Base-by-base conservation (phyloP, 371 early-diverging fungal genomes). In the Mortierella sp. region DNA sequence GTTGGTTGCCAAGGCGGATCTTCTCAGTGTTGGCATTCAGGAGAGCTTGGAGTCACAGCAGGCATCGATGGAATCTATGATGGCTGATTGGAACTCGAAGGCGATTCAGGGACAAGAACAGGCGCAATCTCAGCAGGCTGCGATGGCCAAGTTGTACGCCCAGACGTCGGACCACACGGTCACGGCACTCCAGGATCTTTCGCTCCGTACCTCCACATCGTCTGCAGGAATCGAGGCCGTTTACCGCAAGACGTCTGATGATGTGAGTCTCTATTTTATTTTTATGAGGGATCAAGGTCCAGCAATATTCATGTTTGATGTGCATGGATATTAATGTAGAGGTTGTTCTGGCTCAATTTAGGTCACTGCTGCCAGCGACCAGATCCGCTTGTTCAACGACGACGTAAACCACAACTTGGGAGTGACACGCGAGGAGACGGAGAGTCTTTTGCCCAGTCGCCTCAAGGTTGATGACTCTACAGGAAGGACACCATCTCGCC, bases 391-490 rank as follows among this genome's bases (percentile, higher is more conserved):
- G 7, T 74, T 77, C 61, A 44, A 37, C 26, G 70, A 74, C 19
- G 74, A 77, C 45, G 55, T 72, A n/a, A 26, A 43, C 2, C 71
- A 68, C 31, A 71, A 68, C 41, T 22, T 82, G 64, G 74, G 66
- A 2, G 26, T 40, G 11, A 68, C 70, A 4, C 74, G 72, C 16
- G 69, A 73, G 31, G 78, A 82, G 52, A 34, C 65, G 44, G 75
- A 67, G 11, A 63, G 34, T 11, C 66, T 82, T 44, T 31, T 77
- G 37, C 77, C 68, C 19, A 71, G 43, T 13, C 74, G 74, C 22
- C 43, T 82, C 72, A 82, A 82, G 45, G 68, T 68, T 7, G 82
- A 77, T 45, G 78, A 77, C 48, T 70, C 82, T 5, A 77, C 78
- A 48, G 82, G 74, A 66, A 70, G 71, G 45, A 82, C 78, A 16